These are phyloP conservation scores for Didymella keratinophila DNA, from an alignment of 2,329 filamentous ascomycete genomes.

Conservation along the genomic window DNA sequence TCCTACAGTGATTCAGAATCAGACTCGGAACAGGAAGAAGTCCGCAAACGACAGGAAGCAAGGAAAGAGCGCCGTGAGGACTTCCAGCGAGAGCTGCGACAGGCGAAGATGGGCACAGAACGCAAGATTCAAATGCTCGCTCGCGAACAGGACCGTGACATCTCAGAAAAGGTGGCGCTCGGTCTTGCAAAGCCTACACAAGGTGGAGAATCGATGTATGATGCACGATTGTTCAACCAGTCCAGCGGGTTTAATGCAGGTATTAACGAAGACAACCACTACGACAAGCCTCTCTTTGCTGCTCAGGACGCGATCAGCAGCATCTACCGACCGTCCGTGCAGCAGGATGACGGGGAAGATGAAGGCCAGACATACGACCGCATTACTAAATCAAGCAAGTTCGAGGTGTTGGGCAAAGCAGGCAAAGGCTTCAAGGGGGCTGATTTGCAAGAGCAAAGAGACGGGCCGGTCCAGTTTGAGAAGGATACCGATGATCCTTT, in stretches of 20 bases:
- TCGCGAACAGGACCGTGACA: constrained; percentile 93
- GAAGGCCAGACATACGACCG: constrained; percentile 84
- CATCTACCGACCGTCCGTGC: constrained; percentile 84
- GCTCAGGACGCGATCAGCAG: constrained; percentile 93
- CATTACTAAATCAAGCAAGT: constrained; percentile 84
- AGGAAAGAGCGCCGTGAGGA: constrained; percentile 81
- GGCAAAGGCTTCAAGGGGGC: constrained; percentile 89
- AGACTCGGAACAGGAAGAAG: constrained; percentile 70
- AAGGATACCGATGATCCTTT: constrained; percentile 89
- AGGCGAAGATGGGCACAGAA: constrained; percentile 95
- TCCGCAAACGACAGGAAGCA: constrained; percentile 77
- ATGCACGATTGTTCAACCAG: constrained; percentile 94
- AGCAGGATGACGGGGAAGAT: constrained; percentile 76
- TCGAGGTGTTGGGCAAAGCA: constrained; percentile 85
- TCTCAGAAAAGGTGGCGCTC: constrained; percentile 94
- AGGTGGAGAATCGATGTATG: constrained; percentile 93
- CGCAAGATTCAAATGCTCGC: constrained; percentile 91
- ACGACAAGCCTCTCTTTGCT: constrained; percentile 96
- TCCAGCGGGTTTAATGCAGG: constrained; percentile 88
- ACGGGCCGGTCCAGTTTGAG: constrained; percentile 96
- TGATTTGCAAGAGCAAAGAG: constrained; percentile 80
- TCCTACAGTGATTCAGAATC: constrained; percentile 54
- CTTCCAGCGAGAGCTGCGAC: constrained; percentile 86
- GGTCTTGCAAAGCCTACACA: constrained; percentile 95
- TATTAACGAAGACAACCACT: constrained; percentile 96